Evolutionary conservation across 495 filamentous ascomycete species (phyloP).

Genomic region (Penicillium macrosclerotiorum): DNA sequence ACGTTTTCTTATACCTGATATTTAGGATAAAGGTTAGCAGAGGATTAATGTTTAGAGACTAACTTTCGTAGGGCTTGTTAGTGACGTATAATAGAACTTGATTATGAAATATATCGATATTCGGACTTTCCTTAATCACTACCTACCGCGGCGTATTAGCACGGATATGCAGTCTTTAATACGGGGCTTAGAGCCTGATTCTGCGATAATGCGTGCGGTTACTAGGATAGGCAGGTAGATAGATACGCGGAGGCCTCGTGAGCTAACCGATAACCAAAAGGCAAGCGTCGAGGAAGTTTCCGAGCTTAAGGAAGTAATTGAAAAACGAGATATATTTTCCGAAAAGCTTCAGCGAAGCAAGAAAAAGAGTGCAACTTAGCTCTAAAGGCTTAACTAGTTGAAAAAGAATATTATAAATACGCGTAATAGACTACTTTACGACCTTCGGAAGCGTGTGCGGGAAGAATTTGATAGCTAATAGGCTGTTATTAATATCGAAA

Average conservation of each 20-base stretch:
- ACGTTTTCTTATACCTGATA: too few species aligned
- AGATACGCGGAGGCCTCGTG: slow-evolving; percentile 3
- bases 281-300: not conserved
- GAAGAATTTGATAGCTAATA: slow-evolving; percentile 7
- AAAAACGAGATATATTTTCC: slow-evolving; percentile 4
- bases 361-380: not conserved
- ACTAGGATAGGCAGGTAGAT: slow-evolving; percentile 38
- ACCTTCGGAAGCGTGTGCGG: slow-evolving; percentile 6
- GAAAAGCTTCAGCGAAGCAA: not conserved
- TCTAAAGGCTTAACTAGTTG: not conserved
- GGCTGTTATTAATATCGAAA: slow-evolving; percentile 5
- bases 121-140: slow-evolving; percentile 36
- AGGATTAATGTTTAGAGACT: too few species aligned
- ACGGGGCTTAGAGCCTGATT: slow-evolving; percentile 25
- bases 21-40: too few species aligned
- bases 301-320: not conserved
- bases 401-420: slow-evolving; percentile 9
- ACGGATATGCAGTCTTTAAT: slow-evolving; percentile 34
- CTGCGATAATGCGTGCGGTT: slow-evolving; percentile 26
- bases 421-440: slow-evolving; percentile 2
- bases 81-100: slow-evolving; percentile 38
- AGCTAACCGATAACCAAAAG: slow-evolving; percentile 4
- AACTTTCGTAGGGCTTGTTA: too few species aligned
- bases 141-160: slow-evolving; percentile 32
- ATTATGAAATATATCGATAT: slow-evolving; percentile 34